Conservation (phyloP, 805 yeast species). For the Candida tibetensis region DNA sequence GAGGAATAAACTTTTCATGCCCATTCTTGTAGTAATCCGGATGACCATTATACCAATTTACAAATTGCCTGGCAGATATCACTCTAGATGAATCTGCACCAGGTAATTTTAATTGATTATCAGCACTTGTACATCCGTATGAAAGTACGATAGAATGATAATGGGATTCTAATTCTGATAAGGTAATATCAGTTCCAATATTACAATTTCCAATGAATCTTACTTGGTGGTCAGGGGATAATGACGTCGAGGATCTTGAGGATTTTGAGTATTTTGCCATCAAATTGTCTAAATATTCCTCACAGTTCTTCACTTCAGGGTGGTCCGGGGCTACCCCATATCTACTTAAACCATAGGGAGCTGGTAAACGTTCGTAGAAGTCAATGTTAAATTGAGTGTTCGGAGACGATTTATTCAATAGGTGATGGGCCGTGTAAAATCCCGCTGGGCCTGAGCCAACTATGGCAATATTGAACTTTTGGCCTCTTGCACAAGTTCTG, state of each 20-base stretch:
- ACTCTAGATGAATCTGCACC: slow-evolving; percentile 68
- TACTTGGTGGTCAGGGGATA: slow-evolving; percentile 23
- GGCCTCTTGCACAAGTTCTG: not conserved
- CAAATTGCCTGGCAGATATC: slow-evolving; percentile 78
- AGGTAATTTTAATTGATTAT: slow-evolving; percentile 54
- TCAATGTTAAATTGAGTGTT: slow-evolving; percentile 48
- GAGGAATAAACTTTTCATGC: slow-evolving; percentile 31
- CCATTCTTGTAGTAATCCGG: slow-evolving; percentile 52
- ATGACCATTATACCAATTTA: slow-evolving; percentile 94
- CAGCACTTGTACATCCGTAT: slow-evolving; percentile 70
- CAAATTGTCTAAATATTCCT: slow-evolving; percentile 64
- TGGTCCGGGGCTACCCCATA: slow-evolving; percentile 99
- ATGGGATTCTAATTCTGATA: slow-evolving; percentile 47
- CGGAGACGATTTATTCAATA: slow-evolving; percentile 48
- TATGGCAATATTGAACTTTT: slow-evolving; percentile 55
- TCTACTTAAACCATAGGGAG: slow-evolving; percentile 88
- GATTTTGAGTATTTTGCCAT: slow-evolving; percentile 20
- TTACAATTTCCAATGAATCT: slow-evolving; percentile 68
- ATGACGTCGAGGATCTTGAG: slow-evolving; percentile 14
- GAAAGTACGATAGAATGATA: slow-evolving; percentile 78
- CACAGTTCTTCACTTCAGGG: slow-evolving; percentile 88
- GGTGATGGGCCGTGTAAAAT: slow-evolving; percentile 78
- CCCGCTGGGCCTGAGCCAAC: slow-evolving; percentile 98
- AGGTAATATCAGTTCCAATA: slow-evolving; percentile 60
- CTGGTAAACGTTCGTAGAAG: slow-evolving; percentile 79